These are phyloP conservation scores for Crithidia acanthocephali DNA, from an alignment of 208 protist genomes.

Conservation along the genomic window DNA sequence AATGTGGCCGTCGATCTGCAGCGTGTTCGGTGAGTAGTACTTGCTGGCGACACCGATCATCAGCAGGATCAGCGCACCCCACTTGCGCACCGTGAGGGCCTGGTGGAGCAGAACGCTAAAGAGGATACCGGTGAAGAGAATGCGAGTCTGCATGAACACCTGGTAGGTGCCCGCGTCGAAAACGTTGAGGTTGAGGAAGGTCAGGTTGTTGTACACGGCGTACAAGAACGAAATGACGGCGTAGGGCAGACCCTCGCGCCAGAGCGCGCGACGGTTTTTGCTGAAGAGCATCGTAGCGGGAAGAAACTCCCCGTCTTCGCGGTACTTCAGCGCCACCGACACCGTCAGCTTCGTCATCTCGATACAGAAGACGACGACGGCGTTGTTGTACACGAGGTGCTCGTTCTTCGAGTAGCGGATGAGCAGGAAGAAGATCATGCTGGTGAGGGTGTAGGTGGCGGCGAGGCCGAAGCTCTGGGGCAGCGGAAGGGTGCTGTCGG, in stretches of 20 bases:
- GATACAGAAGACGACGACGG: slow-evolving; percentile 45
- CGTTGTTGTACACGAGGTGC: slow-evolving; percentile 43
- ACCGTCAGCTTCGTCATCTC: slow-evolving; percentile 57
- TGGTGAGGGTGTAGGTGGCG: slow-evolving; percentile 45
- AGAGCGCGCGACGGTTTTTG: slow-evolving; percentile 30
- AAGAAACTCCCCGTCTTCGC: slow-evolving; percentile 44
- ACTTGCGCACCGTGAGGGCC: slow-evolving; percentile 48
- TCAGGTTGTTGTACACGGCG: slow-evolving; percentile 86
- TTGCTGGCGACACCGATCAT: slow-evolving; percentile 60
- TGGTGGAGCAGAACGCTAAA: slow-evolving; percentile 46
- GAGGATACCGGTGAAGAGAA: slow-evolving; percentile 67
- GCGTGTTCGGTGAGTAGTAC: slow-evolving; percentile 43
- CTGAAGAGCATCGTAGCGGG: slow-evolving; percentile 35
- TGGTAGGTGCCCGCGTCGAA: slow-evolving; percentile 75
- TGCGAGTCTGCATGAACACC: slow-evolving; percentile 83
- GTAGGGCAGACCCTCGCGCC: slow-evolving; percentile 51
- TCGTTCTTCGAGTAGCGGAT: slow-evolving; percentile 58
- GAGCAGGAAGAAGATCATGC: slow-evolving; percentile 50
- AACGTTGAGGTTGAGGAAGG: slow-evolving; percentile 63
- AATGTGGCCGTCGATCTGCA: slow-evolving; percentile 34
- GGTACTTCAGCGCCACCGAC: slow-evolving; percentile 54
- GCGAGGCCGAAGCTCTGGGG: slow-evolving; percentile 42
- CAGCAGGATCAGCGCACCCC: slow-evolving; percentile 50
- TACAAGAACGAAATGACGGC: slow-evolving; percentile 68
- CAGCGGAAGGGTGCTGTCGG: slow-evolving; percentile 33